These are phyloP conservation scores for Penicillium corylophilum DNA, from an alignment of 2,329 filamentous ascomycete genomes.

Conservation along the genomic window DNA sequence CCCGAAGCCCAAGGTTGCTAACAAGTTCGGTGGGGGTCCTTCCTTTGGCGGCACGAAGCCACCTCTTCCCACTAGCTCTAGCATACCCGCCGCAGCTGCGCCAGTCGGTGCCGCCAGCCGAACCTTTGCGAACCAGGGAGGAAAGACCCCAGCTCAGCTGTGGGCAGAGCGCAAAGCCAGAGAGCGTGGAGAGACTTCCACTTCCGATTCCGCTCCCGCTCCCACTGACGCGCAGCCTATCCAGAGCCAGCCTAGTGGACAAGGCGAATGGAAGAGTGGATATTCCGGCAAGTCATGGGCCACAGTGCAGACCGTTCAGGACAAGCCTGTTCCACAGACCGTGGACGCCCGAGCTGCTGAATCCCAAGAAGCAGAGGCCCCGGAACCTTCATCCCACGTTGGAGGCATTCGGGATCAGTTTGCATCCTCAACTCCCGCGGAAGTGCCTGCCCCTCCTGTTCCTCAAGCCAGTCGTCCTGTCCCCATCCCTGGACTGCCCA, in stretches of 20 bases:
- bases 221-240: constrained; percentile 49
- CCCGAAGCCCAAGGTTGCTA: constrained; percentile 92
- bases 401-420: constrained; percentile 79
- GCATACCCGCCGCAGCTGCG: constrained; percentile 56
- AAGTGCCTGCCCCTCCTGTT: constrained; percentile 58
- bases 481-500: constrained; percentile 73
- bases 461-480: constrained; percentile 68
- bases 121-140: constrained; percentile 90
- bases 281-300: constrained; percentile 90
- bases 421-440: constrained; percentile 53
- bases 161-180: constrained; percentile 98
- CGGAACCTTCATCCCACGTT: constrained; percentile 63
- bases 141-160: constrained; percentile 93
- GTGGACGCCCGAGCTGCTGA: constrained; percentile 58
- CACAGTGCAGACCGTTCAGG: constrained; percentile 71
- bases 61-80: constrained; percentile 70
- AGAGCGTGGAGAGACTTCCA: constrained; percentile 59
- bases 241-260: constrained; percentile 68
- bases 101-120: constrained; percentile 75
- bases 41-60: constrained; percentile 88
- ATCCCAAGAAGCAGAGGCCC: constrained; percentile 48
- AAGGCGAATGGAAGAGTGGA: constrained; percentile 81
- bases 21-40: constrained; percentile 73
- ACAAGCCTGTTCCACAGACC: constrained; percentile 63
- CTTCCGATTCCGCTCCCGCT: constrained; percentile 50